phyloP scores from a whole-genome alignment of 2,329 filamentous ascomycete genomes.

The Aspergillus pseudoglaucus region DNA sequence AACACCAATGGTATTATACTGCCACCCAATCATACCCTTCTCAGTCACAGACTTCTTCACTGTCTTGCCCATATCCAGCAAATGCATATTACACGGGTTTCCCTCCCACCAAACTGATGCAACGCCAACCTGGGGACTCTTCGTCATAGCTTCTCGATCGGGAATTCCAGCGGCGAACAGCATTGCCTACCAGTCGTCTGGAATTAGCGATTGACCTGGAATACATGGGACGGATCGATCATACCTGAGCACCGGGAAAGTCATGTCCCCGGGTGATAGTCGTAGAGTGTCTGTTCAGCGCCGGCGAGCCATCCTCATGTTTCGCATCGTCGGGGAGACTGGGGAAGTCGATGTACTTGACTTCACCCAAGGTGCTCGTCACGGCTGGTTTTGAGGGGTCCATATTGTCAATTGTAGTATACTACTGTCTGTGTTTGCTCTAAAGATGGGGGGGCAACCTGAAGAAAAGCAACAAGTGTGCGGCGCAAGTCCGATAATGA shows the following conservation, averaged over 20 bases:
- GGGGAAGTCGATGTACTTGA: conserved; percentile 53
- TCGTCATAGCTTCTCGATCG: conserved; percentile 77
- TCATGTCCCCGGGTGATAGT: conserved; percentile 79
- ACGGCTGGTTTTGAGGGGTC: conserved; percentile 15
- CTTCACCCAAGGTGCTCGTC: conserved; percentile 32
- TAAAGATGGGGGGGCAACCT: not conserved
- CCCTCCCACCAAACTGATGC: conserved; percentile 97
- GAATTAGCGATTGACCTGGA: not conserved
- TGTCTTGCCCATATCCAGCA: conserved; percentile 79
- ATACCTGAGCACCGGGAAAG: conserved; percentile 80
- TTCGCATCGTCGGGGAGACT: conserved; percentile 47
- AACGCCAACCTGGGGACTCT: conserved; percentile 80
- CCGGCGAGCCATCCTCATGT: conserved; percentile 51
- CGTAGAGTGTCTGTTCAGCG: conserved; percentile 79
- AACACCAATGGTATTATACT: conserved; percentile 86
- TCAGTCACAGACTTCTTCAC: conserved; percentile 76
- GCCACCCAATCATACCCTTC: conserved; percentile 86
- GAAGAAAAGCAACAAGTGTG: not conserved
- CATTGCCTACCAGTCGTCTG: conserved; percentile 62
- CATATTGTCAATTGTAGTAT: conserved; percentile 11
- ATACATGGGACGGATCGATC: conserved; percentile 2
- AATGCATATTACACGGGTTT: conserved; percentile 78
- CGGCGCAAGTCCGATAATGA: conserved; percentile 4
- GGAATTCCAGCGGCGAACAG: conserved; percentile 88
- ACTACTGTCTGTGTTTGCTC: not conserved